These are phyloP conservation scores for Bigelowiella natans DNA, from an alignment of 78 protist genomes.

Conservation along the genomic window DNA sequence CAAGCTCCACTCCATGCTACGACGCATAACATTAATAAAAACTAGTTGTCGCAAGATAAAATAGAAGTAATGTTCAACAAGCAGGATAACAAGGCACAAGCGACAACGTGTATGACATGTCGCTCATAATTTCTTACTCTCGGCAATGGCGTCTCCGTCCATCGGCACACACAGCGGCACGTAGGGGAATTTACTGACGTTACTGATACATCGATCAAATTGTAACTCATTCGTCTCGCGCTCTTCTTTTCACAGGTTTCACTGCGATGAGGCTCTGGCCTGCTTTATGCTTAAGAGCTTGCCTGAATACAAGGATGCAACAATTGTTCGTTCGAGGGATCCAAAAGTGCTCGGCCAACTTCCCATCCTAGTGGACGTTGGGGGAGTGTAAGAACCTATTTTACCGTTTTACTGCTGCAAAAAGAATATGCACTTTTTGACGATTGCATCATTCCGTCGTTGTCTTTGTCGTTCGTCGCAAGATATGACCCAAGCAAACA, in stretches of 20 bases:
- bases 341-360: slow-evolving; percentile 19
- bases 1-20: no score
- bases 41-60: no score
- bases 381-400: slow-evolving; percentile 48
- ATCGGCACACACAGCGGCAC: slow-evolving; percentile 24
- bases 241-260: no score
- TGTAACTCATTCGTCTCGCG: not conserved
- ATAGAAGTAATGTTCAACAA: no score
- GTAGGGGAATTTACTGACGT: not conserved
- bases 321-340: slow-evolving; percentile 62
- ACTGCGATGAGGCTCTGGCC: slow-evolving; percentile 81
- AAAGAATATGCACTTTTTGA: not conserved
- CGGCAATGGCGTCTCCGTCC: no score
- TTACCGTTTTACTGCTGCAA: not conserved
- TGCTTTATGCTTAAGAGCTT: slow-evolving; percentile 49
- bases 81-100: no score
- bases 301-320: slow-evolving; percentile 18
- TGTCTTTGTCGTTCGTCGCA: not conserved
- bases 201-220: not conserved
- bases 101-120: no score
- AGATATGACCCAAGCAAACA: not conserved
- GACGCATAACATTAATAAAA: no score
- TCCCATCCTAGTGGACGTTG: slow-evolving; percentile 71
- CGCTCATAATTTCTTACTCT: no score
- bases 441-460: no score